A percentile compares a stretch with the other conserved stretches of the same genome.
Evolutionary conservation across 2,329 filamentous ascomycete genomes (phyloP).

Genomic region (Mariannaea elegans): DNA sequence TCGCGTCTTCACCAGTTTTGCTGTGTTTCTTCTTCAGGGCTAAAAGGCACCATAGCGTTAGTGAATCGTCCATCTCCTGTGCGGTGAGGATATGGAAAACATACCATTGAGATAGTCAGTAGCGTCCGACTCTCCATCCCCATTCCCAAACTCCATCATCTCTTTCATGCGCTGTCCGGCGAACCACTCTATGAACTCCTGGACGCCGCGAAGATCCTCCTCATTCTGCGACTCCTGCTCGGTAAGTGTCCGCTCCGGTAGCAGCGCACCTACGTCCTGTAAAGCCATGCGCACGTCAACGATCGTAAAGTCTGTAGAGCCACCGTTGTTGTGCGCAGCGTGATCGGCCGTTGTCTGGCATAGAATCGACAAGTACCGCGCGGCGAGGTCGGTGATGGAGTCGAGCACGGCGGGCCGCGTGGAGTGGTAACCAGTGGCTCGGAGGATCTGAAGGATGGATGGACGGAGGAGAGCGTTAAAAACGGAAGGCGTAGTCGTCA

Average conservation of each 20-base stretch:
- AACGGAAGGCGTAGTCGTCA: constrained; percentile 58
- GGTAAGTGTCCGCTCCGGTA: constrained; percentile 71
- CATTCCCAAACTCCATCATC: constrained; percentile 81
- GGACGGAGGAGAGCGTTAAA: constrained; percentile 85
- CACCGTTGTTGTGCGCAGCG: constrained; percentile 72
- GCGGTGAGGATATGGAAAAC: constrained; percentile 26
- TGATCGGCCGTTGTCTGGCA: constrained; percentile 77
- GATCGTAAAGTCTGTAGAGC: constrained; percentile 59
- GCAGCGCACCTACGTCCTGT: constrained; percentile 79
- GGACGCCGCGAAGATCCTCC: constrained; percentile 82
- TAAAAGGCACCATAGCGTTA: constrained; percentile 49
- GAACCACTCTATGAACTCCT: constrained; percentile 83
- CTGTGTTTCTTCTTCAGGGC: constrained; percentile 92
- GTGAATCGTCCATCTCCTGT: constrained; percentile 44
- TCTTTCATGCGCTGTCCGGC: constrained; percentile 77
- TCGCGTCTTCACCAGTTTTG: constrained; percentile 86
- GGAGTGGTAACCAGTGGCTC: constrained; percentile 88
- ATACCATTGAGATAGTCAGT: constrained; percentile 76
- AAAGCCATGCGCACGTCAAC: constrained; percentile 88
- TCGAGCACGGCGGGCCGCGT: constrained; percentile 85
- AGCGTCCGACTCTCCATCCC: constrained; percentile 70
- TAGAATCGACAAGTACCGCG: constrained; percentile 80
- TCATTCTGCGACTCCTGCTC: constrained; percentile 75
- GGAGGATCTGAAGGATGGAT: constrained; percentile 87
- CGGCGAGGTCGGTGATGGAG: constrained; percentile 85